Evolutionary conservation across 75 land plant species (phyloP), one percentile per base, ranked within the genome.

Genomic region (Cunninghamia lanceolata): DNA sequence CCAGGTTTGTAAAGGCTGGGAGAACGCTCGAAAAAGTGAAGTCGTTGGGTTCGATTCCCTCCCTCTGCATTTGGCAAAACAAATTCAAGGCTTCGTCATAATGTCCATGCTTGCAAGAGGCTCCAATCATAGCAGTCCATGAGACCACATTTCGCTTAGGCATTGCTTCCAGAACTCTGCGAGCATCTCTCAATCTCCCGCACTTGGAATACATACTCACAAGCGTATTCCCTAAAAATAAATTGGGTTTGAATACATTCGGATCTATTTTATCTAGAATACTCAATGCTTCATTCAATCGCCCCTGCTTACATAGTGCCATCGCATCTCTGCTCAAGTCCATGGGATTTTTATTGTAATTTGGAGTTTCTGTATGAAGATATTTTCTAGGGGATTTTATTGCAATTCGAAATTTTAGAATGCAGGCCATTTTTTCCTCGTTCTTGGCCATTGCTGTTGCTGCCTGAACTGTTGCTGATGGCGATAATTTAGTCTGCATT

Each of bases 101-200:
- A 42, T 89, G 78, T 15, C 93, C 94, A 46, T 90, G 87, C 19
- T 85, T 87, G 15, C 91, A 81, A 88, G 59, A 88, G 9, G 93
- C 95, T 71, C 90, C 89, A 40, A 94, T 89, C 2, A 94, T 83
- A 1, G 94, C 89, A 34, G 93, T 94, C 95, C 95, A 94, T 13
- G 95, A 88, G 34, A 94, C 83, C 13, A 91, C 92, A 88, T 94
- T 94, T 53, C 90, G 85, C 13, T 39, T 32, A 7, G 91, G 90
- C 92, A 94, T 92, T 3, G 38, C 42, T 76, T 91, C 89, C 39
- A 94, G 90, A 79, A 91, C 90, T n/a, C 68, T 89, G 3, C 73
- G 83, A 42, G 91, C 95, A 32, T 70, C 45, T 34, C 3, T 32
- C 46, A 88, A 68, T 47, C 84, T 86, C 1, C 91, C 90, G 85